Evolutionary conservation across 768 basidiomycete species (phyloP).

Genomic region (Saitozyma sp.): DNA sequence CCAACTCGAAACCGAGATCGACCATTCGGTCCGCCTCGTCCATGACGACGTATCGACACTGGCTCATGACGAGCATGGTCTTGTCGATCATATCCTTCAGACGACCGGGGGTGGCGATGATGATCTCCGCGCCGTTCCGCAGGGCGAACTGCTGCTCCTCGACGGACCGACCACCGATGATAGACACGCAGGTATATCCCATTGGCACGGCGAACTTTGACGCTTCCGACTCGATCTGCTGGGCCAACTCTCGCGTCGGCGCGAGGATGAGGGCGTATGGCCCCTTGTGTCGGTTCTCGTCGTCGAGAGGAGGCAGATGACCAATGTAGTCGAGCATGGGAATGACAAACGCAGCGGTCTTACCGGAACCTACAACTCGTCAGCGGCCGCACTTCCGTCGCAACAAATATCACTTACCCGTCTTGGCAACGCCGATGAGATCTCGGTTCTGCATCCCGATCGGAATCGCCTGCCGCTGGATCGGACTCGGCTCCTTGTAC

Average conservation of each 20-base stretch:
- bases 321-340: conserved; percentile 96
- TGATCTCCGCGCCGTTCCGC: conserved; percentile 96
- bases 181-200: conserved; percentile 92
- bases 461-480: conserved; percentile 98
- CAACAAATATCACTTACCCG: conserved; percentile 61
- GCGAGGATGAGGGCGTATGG: conserved; percentile 91
- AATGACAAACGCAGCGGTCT: conserved; percentile 97
- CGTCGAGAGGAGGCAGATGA: conserved; percentile 76
- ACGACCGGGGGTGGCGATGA: conserved; percentile 98
- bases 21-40: conserved; percentile 99
- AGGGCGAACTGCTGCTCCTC: conserved; percentile 98
- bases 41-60: conserved; percentile 99
- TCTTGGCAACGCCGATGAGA: conserved; percentile 97
- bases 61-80: conserved; percentile 88
- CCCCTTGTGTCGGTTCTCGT: conserved; percentile 90
- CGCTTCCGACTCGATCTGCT: conserved; percentile 92
- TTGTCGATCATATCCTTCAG: conserved; percentile 96
- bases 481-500: conserved; percentile 94
- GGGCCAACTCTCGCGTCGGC: conserved; percentile 96
- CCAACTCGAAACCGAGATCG: conserved; percentile 91
- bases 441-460: conserved; percentile 95
- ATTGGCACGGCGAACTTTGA: conserved; percentile 87
- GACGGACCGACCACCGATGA: conserved; percentile 93
- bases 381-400: background rate
- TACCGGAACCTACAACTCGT: conserved; percentile 76